Evolutionary conservation across 805 yeast species (phyloP), one percentile per base, ranked within the genome.

Genomic region (Kluyveromyces starmeri): DNA sequence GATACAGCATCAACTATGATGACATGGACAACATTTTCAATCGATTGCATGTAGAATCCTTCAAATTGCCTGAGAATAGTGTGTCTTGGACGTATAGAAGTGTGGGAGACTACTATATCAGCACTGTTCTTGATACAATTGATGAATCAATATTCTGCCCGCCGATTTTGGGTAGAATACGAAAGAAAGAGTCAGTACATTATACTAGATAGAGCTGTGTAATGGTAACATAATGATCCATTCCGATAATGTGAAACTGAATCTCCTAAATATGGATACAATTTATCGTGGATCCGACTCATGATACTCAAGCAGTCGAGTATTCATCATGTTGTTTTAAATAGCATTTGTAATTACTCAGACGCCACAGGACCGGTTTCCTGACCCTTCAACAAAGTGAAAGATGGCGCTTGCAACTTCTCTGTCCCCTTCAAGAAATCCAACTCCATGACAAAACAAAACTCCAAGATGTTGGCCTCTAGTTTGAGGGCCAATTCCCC

Each of bases 401-500:
- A 88, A n/a, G 82, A 81, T 20, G 89, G 94, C 28, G 92, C 85
- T 38, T 68, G 71, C 50, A 92, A 76, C 65, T 75, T 81, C 38
- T 82, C 88, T 63, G 95, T 78, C 46, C 98, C 99, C 55, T 86
- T 80, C 58, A 92, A 74, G 74, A 89, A 92, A 53, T 84, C 89
- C 52, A 92, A 76, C 65, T 92, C 98, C 83, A 92, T 76, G 29
- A 92, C 84, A 55, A 92, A 92, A 44, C 80, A 65, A 59, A 76
- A 92, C 62, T 86, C 95, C 34, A 79, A 57, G 35, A 88, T 71
- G 40, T 78, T 71, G 41, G 79, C 95, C 37, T 78, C 76, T 41
- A 78, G 68, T 58, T 71, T 64, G 46, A 56, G 54, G 34, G 85
- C 81, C 45, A 92, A 71, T 53, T 84, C 80, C 40, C 95, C 96